A percentile compares a stretch with the other conserved stretches of the same genome.
Conservation (phyloP, 345 rosid species). For the Rhizophora mangle region DNA sequence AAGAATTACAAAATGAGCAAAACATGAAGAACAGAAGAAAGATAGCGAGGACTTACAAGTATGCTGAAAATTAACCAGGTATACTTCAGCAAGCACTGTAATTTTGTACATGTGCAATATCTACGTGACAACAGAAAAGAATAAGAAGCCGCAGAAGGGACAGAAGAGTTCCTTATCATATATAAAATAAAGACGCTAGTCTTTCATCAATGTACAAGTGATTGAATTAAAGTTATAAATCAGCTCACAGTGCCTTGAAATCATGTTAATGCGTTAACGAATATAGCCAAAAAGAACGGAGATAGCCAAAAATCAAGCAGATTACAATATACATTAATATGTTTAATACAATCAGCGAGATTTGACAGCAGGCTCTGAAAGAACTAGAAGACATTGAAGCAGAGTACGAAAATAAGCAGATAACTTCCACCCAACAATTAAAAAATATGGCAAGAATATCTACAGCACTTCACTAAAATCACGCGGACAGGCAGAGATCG, state of each 20-base stretch:
- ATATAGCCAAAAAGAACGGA: slow-evolving; percentile 28
- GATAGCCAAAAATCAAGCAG: background rate
- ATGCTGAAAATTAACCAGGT: slow-evolving; percentile 63
- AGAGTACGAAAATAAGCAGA: background rate
- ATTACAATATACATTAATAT: background rate
- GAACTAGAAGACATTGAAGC: background rate
- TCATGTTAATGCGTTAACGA: too few species aligned
- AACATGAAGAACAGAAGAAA: background rate
- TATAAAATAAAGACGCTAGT: background rate
- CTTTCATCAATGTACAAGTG: background rate
- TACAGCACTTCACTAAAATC: too few species aligned
- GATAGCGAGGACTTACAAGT: slow-evolving; percentile 49
- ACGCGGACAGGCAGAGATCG: too few species aligned
- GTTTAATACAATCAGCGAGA: background rate
- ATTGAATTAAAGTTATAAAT: background rate
- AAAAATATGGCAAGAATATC: too few species aligned
- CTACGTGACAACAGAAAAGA: slow-evolving; percentile 37
- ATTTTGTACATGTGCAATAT: slow-evolving; percentile 67
- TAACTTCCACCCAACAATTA: too few species aligned
- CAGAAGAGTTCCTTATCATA: background rate
- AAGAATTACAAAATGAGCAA: background rate
- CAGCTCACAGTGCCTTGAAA: background rate
- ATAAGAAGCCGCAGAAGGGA: too few species aligned
- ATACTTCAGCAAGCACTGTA: slow-evolving; percentile 83
- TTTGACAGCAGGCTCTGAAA: background rate